Conservation (phyloP, 2,329 filamentous ascomycete genomes). For the Beauveria caledonica region DNA sequence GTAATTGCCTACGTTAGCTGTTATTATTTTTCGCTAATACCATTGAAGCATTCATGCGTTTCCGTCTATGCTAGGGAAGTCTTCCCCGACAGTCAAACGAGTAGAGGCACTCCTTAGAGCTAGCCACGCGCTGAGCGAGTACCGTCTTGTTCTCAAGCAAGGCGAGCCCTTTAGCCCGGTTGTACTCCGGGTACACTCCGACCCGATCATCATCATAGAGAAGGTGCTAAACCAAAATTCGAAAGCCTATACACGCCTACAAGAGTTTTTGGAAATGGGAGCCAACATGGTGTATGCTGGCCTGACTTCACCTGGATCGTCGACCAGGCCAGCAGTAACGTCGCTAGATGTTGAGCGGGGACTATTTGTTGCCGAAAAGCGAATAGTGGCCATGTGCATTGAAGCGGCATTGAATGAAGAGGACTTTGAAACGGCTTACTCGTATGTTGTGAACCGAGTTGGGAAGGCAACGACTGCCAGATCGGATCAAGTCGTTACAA, state of each 20-base stretch:
- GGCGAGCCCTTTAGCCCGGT: conserved; percentile 74
- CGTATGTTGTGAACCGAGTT: conserved; percentile 67
- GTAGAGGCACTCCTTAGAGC: conserved; percentile 60
- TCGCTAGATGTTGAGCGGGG: conserved; percentile 14
- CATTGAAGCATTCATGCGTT: conserved; percentile 53
- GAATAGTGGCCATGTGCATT: conserved; percentile 73
- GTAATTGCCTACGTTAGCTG: conserved; percentile 17
- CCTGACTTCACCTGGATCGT: conserved; percentile 21
- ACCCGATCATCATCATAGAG: conserved; percentile 64
- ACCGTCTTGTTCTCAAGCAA: conserved; percentile 69
- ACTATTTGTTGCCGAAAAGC: conserved; percentile 44
- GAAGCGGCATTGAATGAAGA: conserved; percentile 68
- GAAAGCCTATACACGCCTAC: conserved; percentile 64
- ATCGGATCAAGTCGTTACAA: conserved; percentile 42
- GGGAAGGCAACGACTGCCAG: conserved; percentile 21
- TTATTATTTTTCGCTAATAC: conserved; percentile 15
- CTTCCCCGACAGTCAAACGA: conserved; percentile 41
- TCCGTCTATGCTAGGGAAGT: conserved; percentile 45
- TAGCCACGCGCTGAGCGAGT: conserved; percentile 67
- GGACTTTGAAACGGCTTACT: conserved; percentile 81
- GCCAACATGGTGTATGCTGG: conserved; percentile 57
- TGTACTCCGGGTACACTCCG: conserved; percentile 65
- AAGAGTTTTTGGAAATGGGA: conserved; percentile 64
- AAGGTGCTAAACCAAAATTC: conserved; percentile 70
- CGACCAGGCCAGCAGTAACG: background rate